Base-by-base conservation (phyloP, 1,139 yeast genomes). In the Candida pseudoviswanathii region DNA sequence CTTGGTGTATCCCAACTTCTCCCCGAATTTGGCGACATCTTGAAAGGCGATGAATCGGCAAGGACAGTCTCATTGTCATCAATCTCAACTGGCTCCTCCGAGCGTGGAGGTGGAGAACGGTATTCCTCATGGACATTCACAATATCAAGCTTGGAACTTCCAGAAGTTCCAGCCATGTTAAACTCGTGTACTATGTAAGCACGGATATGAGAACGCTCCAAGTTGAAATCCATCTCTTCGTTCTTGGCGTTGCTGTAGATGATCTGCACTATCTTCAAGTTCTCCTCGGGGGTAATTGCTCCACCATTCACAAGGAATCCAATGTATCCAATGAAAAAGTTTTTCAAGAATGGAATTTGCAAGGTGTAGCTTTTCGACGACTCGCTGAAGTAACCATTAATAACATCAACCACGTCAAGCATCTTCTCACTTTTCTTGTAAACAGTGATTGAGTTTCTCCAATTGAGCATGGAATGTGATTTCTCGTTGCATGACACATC, bases 61-160 rank as follows among this genome's bases (percentile, higher is more conserved):
- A 71, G 42, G 1, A 71, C 75, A 1, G 78, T 73, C 44, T 68
- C 78, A 54, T 72, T 72, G 42, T 73, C 78, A 52, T 72, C 77
- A n/a, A 58, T 62, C 3, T 53, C 51, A 11, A 21, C 39, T 7
- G 40, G 24, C 5, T 16, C 42, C 4, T 39, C 33, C 9, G 9
- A 34, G n/a, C 10, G 25, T 5, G 29, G 30, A 2, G 10, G 25
- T 4, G 40, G 26, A n/a, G 40, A 33, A 11, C n/a, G 24, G 22
- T 42, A 16, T 42, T 26, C 39, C 9, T 33, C 26, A 25, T 33
- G 32, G 2, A 43, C 41, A 27, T 43, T 30, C 1, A 43, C 41
- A 34, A 36, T 75, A 1, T 74, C 75, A 4, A 70, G 41, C 2
- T 46, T 41, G 5, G 54, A 45, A 11, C 30, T 41, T 2, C 53